These are phyloP conservation scores for Murraya koenigii DNA, from an alignment of 345 rosid species.

Conservation along the genomic window DNA sequence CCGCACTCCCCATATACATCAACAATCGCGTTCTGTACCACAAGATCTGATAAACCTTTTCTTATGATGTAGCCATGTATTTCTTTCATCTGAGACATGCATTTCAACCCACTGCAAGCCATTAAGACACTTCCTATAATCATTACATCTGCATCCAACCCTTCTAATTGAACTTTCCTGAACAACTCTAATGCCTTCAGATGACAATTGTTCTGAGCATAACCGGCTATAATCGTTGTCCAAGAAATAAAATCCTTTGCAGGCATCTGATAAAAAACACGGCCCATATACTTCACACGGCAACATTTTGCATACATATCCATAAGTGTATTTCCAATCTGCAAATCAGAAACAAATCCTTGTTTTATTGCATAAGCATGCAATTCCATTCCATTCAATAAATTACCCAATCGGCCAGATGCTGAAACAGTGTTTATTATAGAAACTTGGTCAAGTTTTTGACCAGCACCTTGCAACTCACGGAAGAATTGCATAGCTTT, in stretches of 20 bases:
- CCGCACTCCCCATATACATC: constrained; percentile 72
- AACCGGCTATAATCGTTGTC: constrained; percentile 76
- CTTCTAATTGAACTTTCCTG: constrained; percentile 42
- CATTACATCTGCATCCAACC: constrained; percentile 51
- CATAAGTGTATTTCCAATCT: constrained; percentile 64
- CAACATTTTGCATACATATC: constrained; percentile 84
- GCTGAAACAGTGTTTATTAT: constrained; percentile 48
- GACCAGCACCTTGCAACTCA: constrained; percentile 44
- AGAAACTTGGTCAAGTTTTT: constrained; percentile 57
- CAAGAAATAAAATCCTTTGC: constrained; percentile 73
- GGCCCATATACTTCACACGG: constrained; percentile 49
- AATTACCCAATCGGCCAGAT: constrained; percentile 54
- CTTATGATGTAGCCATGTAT: constrained; percentile 61
- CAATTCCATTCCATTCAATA: constrained; percentile 68
- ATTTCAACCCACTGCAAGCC: constrained; percentile 50
- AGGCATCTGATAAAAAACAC: constrained; percentile 49
- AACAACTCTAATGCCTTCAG: constrained; percentile 45
- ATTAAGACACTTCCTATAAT: constrained; percentile 77
- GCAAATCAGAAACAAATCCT: constrained; percentile 50
- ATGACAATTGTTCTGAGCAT: constrained; percentile 57
- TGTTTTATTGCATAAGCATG: constrained; percentile 70
- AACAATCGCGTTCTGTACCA: constrained; percentile 55
- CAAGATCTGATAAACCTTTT: constrained; percentile 53
- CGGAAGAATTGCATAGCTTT: constrained; percentile 55
- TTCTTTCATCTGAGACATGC: constrained; percentile 50